Evolutionary conservation across 768 basidiomycete species (phyloP), one percentile per base, ranked within the genome.

Genomic region (Boletus speciosus): DNA sequence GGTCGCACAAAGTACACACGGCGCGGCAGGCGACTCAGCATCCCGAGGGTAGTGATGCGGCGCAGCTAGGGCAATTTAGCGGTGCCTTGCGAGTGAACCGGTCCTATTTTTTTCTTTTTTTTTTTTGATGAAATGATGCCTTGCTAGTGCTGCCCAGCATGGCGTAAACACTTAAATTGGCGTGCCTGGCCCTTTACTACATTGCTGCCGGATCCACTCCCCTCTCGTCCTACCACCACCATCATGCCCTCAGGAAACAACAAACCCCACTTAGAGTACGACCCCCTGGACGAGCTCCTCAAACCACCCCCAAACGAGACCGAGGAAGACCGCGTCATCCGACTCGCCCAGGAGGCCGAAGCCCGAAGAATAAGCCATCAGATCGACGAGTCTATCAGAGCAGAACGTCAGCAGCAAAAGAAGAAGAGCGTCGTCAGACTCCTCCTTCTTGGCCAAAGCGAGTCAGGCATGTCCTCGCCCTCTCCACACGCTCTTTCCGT

Each of bases 361-460:
- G 88, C 89, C 0, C 74, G 70, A 60, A 74, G 80, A 59, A 74
- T 88, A 52, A 87, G 84, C 67, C 77, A 72, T 49, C 83, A 78
- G 51, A 91, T 91, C 71, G 89, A 91, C 74, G 86, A 88, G 52
- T 74, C 76, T 46, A 83, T 93, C 74, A 84, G 81, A 64, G 76
- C 78, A 6, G 84, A 86, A 66, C 78, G 78, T 34, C 83, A 82
- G 61, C 78, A 81, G 2, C 71, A 73, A 55, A 66, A 60, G 60
- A 90, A 86, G 76, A 83, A 78, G 66, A 79, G 79, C 44, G 77
- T 88, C 53, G 89, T 92, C 51, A 75, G 86, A 54, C 77, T 92
- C 14, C 73, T 92, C 42, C 75, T 92, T 21, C 80, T 92, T 1
- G 90, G 90, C 5, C 90, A 91, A 72, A 88, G 85, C 75, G 89